A percentile compares a stretch with the other conserved stretches of the same genome.
Conservation (phyloP, 2,329 filamentous ascomycete genomes). For the Colletotrichum cuscutae region DNA sequence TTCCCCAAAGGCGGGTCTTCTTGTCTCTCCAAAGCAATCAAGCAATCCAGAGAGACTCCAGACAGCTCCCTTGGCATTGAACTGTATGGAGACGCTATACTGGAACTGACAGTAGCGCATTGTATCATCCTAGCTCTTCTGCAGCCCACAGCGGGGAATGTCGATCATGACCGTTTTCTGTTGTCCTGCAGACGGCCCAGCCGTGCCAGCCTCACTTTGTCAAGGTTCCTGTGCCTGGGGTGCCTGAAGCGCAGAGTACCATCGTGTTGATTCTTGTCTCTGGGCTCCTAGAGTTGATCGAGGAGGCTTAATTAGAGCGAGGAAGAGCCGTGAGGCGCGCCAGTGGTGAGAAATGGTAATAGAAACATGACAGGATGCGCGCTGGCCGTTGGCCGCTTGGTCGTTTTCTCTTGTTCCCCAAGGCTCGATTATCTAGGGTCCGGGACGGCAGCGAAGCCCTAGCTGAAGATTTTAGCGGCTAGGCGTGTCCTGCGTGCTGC, state of each 20-base stretch:
- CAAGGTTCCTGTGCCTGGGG: slow-evolving; percentile 22
- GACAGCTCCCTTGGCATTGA: slow-evolving; percentile 28
- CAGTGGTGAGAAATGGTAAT: neutral
- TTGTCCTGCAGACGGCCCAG: slow-evolving; percentile 33
- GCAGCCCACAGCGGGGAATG: slow-evolving; percentile 40
- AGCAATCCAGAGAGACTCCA: slow-evolving; percentile 28
- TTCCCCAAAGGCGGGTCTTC: slow-evolving; percentile 42
- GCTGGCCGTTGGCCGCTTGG: slow-evolving; percentile 5
- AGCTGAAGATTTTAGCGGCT: slow-evolving; percentile 17
- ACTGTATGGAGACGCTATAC: slow-evolving; percentile 32
- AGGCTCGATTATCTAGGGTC: neutral
- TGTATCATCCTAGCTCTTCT: slow-evolving; percentile 33
- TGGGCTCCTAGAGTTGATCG: neutral
- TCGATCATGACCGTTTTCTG: slow-evolving; percentile 42
- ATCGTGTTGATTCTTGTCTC: slow-evolving; percentile 14
- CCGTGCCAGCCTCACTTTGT: slow-evolving; percentile 35
- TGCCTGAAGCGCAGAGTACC: slow-evolving; percentile 25
- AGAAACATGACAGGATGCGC: neutral
- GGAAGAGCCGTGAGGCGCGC: slow-evolving; percentile 44
- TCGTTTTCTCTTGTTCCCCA: neutral
- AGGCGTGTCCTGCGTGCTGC: slow-evolving; percentile 12
- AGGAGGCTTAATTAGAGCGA: slow-evolving; percentile 43
- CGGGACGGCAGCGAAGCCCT: slow-evolving; percentile 1
- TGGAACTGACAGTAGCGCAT: slow-evolving; percentile 5
- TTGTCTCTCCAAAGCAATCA: slow-evolving; percentile 23